Conservation (phyloP, 2,329 filamentous ascomycete genomes). For the Coniella lustricola region DNA sequence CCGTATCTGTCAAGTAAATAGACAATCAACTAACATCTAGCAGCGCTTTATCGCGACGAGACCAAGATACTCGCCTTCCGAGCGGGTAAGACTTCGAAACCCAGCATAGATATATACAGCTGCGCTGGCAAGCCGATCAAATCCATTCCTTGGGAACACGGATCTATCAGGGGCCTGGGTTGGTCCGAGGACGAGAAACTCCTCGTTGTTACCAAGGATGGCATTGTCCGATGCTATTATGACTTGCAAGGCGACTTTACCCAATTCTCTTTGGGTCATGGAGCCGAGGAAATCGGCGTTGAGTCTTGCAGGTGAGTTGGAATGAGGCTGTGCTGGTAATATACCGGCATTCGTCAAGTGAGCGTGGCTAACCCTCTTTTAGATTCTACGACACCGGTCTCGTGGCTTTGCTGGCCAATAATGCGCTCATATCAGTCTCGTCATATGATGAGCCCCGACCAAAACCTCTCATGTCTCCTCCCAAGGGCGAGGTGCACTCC, state of each 20-base stretch:
- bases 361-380: not conserved
- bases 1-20: not conserved
- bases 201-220: constrained; percentile 80
- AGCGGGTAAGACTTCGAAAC: constrained; percentile 63
- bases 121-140: constrained; percentile 83
- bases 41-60: constrained; percentile 85
- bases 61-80: constrained; percentile 75
- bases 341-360: too few species aligned
- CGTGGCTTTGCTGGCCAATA: constrained; percentile 84
- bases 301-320: constrained; percentile 59
- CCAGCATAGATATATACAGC: constrained; percentile 90
- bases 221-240: constrained; percentile 82
- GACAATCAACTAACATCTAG: constrained; percentile 22
- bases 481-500: constrained; percentile 72
- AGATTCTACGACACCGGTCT: constrained; percentile 86
- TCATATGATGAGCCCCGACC: constrained; percentile 88
- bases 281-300: constrained; percentile 82
- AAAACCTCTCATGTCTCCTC: constrained; percentile 68
- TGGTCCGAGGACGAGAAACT: constrained; percentile 97
- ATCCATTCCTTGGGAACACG: constrained; percentile 86
- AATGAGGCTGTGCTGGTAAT: not conserved
- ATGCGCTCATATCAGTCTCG: constrained; percentile 77
- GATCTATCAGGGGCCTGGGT: constrained; percentile 76
- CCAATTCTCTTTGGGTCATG: constrained; percentile 86
- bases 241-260: constrained; percentile 92